Percentiles rank a stretch among this genome's conserved stretches.
phyloP scores from a whole-genome alignment of 73 alveolate species.

The Paramecium sonneborni region DNA sequence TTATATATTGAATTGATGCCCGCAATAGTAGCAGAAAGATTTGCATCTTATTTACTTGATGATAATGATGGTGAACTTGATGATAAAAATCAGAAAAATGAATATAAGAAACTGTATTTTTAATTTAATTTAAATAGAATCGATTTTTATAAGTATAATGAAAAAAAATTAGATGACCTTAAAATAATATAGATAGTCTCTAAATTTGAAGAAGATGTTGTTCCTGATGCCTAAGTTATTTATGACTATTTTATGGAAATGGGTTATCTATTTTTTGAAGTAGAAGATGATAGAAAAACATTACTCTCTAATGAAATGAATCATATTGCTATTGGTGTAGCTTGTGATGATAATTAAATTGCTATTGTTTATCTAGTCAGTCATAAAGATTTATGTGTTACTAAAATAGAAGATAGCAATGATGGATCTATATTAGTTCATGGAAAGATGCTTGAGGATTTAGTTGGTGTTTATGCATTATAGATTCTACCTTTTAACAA shows the following conservation, averaged over 20 bases:
- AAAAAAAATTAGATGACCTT: constrained; percentile 36
- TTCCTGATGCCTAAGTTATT: not conserved
- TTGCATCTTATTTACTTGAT: constrained; percentile 47
- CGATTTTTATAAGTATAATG: not conserved
- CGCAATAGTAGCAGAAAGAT: constrained; percentile 29
- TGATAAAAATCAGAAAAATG: too few species aligned
- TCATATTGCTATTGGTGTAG: constrained; percentile 95
- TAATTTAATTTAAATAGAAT: not conserved
- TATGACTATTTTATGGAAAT: constrained; percentile 56
- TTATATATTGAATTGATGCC: constrained; percentile 56
- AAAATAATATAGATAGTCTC: not conserved
- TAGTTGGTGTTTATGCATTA: constrained; percentile 95
- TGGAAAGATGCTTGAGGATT: constrained; percentile 90
- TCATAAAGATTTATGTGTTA: constrained; percentile 72
- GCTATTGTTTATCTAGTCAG: constrained; percentile 87
- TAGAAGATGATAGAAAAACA: constrained; percentile 23
- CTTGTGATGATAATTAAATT: constrained; percentile 82
- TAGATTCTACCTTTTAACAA: constrained; percentile 77
- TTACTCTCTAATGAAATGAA: constrained; percentile 63
- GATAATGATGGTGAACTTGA: constrained; percentile 19
- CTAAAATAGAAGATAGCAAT: constrained; percentile 78
- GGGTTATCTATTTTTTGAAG: constrained; percentile 49
- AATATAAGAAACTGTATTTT: constrained; percentile 35
- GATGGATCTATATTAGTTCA: constrained; percentile 81
- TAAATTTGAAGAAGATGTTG: constrained; percentile 45